Base-by-base conservation (phyloP, 345 rosid species). In the Zanthoxylum bungeanum region DNA sequence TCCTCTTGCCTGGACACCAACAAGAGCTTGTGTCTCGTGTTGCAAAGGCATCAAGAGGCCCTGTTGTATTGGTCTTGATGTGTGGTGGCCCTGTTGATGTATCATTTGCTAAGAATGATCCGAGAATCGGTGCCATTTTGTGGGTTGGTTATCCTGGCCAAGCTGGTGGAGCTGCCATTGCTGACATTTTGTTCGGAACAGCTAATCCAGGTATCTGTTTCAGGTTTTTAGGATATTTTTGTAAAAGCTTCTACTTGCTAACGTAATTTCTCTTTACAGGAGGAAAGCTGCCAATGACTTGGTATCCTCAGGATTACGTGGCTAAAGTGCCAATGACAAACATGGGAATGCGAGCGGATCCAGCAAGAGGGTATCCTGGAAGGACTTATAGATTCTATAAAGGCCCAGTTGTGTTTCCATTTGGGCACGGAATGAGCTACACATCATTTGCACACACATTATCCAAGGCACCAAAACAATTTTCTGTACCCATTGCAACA, bases 71-170 rank as follows among this genome's bases (percentile, higher is more conserved):
- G 56, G 96, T 95, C 7, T 80, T 95, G 57, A 85, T 95, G 89
- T 75, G 83, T 28, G 99, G 98, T 9, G 98, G 99, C 5, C 97
- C 99, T 0, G 56, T 95, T 12, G 99, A 95, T 64, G 81, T 95
- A 33, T 63, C 98, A 0, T 90, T 95, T 49, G 99, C 99, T 7
- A 95, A 95, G 69, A 66, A 88, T n/a, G 79, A 92, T 55, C 89
- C 87, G n/a, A 84, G 88, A 55, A 51, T 95, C 3, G 75, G 90
- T 28, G 91, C 96, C 58, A 91, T 95, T 60, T 40, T 95, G 24
- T 95, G 99, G 99, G 98, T 87, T n/a, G 99, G 99, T 57, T 95
- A 95, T 78, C 99, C 99, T 2, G 99, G 99, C 60, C 96, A 95
- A 76, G 96, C 89, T 4, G 99, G 99, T 24, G 99, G 98, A 9